A percentile compares a stretch with the other conserved stretches of the same genome.
These are phyloP conservation scores for Annulohypoxylon stygium DNA, from an alignment of 495 filamentous ascomycete species.

Conservation along the genomic window DNA sequence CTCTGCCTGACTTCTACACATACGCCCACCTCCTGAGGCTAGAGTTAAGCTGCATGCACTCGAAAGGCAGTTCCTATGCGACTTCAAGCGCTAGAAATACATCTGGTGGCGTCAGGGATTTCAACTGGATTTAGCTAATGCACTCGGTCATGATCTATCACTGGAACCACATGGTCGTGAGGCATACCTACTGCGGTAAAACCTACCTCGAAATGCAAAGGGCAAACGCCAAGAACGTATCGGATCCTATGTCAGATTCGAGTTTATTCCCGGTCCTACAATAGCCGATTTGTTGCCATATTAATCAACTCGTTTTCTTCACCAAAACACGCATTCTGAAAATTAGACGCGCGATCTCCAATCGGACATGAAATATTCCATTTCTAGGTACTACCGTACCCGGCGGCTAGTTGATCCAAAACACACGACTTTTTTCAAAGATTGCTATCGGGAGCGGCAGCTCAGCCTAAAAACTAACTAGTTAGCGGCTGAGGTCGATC, in stretches of 20 bases:
- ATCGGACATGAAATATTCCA: background rate
- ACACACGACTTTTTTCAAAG: background rate
- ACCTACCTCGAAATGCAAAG: background rate
- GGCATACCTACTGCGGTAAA: background rate
- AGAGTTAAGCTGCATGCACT: conserved; percentile 9
- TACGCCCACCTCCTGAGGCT: conserved; percentile 9
- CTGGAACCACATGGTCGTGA: conserved; percentile 3
- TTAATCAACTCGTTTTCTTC: background rate
- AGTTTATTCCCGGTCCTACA: background rate
- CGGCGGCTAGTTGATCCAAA: background rate
- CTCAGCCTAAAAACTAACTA: background rate
- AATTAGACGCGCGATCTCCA: background rate
- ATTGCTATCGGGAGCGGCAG: background rate
- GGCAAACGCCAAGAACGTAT: background rate
- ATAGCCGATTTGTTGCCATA: background rate
- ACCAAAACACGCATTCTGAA: background rate
- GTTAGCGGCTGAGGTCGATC: conserved; percentile 18
- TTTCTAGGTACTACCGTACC: background rate
- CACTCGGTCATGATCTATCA: conserved; percentile 22
- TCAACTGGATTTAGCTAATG: conserved; percentile 15
- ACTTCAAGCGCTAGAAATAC: conserved; percentile 4
- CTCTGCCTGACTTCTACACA: background rate
- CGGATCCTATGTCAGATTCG: background rate
- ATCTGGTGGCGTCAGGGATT: conserved; percentile 19
- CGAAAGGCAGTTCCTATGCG: conserved; percentile 2